Conservation (phyloP, 495 filamentous ascomycete genomes). For the Penicillium fimorum region DNA sequence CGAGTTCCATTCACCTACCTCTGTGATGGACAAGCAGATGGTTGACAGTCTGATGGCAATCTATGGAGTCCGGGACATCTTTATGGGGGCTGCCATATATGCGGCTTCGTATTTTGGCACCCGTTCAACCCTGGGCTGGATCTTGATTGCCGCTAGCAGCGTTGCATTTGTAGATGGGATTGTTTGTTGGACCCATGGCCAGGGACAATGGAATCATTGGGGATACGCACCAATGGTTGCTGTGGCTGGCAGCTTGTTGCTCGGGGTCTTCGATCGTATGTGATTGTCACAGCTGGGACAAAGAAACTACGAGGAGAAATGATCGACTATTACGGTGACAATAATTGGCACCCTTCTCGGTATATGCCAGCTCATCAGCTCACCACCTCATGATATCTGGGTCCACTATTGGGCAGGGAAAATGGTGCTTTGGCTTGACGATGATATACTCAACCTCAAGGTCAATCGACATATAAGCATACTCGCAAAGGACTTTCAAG, state of each 20-base stretch:
- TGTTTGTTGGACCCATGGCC: slow-evolving; percentile 40
- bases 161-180: slow-evolving; percentile 49
- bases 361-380: slow-evolving; percentile 2
- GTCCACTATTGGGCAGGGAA: slow-evolving; percentile 12
- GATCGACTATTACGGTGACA: slow-evolving; percentile 15
- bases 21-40: slow-evolving; percentile 29
- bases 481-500: background rate
- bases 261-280: slow-evolving; percentile 7
- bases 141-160: slow-evolving; percentile 42
- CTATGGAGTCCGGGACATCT: slow-evolving; percentile 54
- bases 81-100: slow-evolving; percentile 51
- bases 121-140: slow-evolving; percentile 44
- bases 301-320: background rate
- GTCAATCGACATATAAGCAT: background rate
- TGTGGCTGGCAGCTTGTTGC: slow-evolving; percentile 33
- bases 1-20: slow-evolving; percentile 36
- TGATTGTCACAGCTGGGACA: slow-evolving; percentile 2
- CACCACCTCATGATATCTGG: slow-evolving; percentile 2
- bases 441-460: background rate
- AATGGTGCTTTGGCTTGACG: slow-evolving; percentile 1
- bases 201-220: slow-evolving; percentile 56
- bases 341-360: background rate
- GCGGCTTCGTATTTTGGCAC: slow-evolving; percentile 37
- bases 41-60: slow-evolving; percentile 44
- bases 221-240: slow-evolving; percentile 49